A percentile compares a stretch with the other conserved stretches of the same genome.
Conservation (phyloP, 768 basidiomycete genomes). For the Suillus subalutaceus region DNA sequence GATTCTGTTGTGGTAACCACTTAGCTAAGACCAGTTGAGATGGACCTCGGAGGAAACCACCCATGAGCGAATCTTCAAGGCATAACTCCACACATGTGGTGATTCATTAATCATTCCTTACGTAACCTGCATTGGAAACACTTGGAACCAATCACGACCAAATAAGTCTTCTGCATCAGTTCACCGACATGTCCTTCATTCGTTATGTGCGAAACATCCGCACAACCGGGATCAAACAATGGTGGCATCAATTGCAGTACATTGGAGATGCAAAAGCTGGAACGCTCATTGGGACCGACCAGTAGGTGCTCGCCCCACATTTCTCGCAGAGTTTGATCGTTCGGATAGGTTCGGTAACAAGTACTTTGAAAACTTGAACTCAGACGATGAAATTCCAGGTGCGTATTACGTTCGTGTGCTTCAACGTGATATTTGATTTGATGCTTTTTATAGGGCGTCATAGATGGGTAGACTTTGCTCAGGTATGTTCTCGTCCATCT, state of each 20-base stretch:
- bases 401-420: conserved; percentile 21
- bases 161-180: conserved; percentile 18
- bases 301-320: conserved; percentile 54
- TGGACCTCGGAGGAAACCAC: too few relatives aligned
- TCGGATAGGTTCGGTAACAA: conserved; percentile 84
- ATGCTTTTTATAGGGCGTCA: conserved; percentile 69
- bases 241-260: conserved; percentile 91
- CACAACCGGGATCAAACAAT: conserved; percentile 78
- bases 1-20: too few relatives aligned
- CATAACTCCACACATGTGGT: too few relatives aligned
- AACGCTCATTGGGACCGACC: conserved; percentile 72
- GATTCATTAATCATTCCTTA: neutral
- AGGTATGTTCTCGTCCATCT: conserved; percentile 48
- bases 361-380: conserved; percentile 91
- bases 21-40: too few relatives aligned
- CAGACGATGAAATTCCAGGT: conserved; percentile 89
- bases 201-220: conserved; percentile 79
- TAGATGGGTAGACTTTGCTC: conserved; percentile 93
- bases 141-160: conserved; percentile 25
- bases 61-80: too few relatives aligned
- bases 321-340: conserved; percentile 6
- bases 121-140: neutral
- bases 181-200: conserved; percentile 60
- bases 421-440: neutral
- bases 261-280: conserved; percentile 95